Conservation (phyloP, 768 basidiomycete genomes). For the Auriscalpium orientale region DNA sequence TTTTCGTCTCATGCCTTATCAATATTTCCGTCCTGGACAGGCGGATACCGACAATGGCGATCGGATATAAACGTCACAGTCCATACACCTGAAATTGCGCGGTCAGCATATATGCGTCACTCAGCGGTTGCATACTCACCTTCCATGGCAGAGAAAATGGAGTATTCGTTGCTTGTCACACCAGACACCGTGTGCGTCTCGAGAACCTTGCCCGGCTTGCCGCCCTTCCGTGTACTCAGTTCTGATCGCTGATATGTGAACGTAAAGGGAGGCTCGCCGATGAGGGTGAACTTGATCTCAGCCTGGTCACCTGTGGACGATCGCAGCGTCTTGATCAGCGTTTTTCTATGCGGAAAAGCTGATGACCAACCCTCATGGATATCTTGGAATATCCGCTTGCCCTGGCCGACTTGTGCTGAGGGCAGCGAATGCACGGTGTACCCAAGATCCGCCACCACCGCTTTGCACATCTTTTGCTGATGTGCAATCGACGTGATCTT, state of each 20-base stretch:
- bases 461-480: slow-evolving; percentile 88
- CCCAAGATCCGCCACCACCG: slow-evolving; percentile 65
- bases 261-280: slow-evolving; percentile 91
- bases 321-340: not conserved
- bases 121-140: slow-evolving; percentile 39
- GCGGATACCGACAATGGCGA: slow-evolving; percentile 84
- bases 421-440: slow-evolving; percentile 78
- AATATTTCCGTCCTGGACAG: slow-evolving; percentile 40
- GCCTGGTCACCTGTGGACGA: slow-evolving; percentile 70
- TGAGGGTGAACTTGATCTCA: slow-evolving; percentile 83
- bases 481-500: slow-evolving; percentile 84
- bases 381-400: slow-evolving; percentile 73
- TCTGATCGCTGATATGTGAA: slow-evolving; percentile 91
- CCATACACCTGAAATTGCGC: slow-evolving; percentile 61
- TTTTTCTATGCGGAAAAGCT: not conserved
- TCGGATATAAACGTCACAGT: slow-evolving; percentile 90
- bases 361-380: slow-evolving; percentile 67
- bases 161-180: slow-evolving; percentile 68
- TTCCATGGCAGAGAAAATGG: slow-evolving; percentile 87
- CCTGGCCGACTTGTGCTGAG: slow-evolving; percentile 82
- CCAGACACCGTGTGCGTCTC: slow-evolving; percentile 89
- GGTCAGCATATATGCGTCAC: slow-evolving; percentile 3
- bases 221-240: slow-evolving; percentile 56
- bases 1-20: slow-evolving; percentile 28
- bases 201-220: slow-evolving; percentile 68